A percentile compares a stretch with the other conserved stretches of the same genome.
These are phyloP conservation scores for Colletotrichum musae DNA, from an alignment of 2,329 filamentous ascomycete genomes.

Conservation along the genomic window DNA sequence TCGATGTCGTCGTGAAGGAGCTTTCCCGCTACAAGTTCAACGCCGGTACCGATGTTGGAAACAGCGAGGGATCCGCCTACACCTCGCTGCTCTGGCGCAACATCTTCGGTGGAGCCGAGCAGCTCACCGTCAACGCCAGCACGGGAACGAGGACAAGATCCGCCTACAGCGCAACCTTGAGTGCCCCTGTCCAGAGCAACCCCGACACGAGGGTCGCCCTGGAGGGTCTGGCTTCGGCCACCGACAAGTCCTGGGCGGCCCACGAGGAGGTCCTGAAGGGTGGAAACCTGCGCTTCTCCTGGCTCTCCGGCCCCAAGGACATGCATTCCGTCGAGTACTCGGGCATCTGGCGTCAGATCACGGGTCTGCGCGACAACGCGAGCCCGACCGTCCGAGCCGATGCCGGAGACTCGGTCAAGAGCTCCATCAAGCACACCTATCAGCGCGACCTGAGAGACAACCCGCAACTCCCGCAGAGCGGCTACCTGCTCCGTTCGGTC, in stretches of 20 bases:
- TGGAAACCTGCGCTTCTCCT: slow-evolving; percentile 82
- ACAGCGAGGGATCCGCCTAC: slow-evolving; percentile 94
- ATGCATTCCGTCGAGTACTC: slow-evolving; percentile 86
- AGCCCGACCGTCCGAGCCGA: slow-evolving; percentile 87
- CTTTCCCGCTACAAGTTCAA: slow-evolving; percentile 88
- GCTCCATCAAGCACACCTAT: slow-evolving; percentile 86
- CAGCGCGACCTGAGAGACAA: slow-evolving; percentile 86
- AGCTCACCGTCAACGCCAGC: slow-evolving; percentile 87
- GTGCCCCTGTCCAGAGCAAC: slow-evolving; percentile 83
- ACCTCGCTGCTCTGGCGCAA: slow-evolving; percentile 90
- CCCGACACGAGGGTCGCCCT: slow-evolving; percentile 85
- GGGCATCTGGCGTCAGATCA: slow-evolving; percentile 89
- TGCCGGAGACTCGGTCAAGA: slow-evolving; percentile 93
- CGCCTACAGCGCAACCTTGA: slow-evolving; percentile 89
- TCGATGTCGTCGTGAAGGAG: slow-evolving; percentile 88
- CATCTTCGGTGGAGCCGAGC: slow-evolving; percentile 94
- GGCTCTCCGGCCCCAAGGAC: slow-evolving; percentile 66
- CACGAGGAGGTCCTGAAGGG: slow-evolving; percentile 92
- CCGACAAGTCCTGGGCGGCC: slow-evolving; percentile 91
- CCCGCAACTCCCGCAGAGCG: slow-evolving; percentile 84
- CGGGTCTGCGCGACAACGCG: slow-evolving; percentile 80
- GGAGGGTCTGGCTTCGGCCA: slow-evolving; percentile 86
- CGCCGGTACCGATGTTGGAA: slow-evolving; percentile 94
- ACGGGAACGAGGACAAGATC: slow-evolving; percentile 92
- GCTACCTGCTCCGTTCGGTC: slow-evolving; percentile 83